Percentiles rank a stretch among this genome's conserved stretches.
phyloP scores from a whole-genome alignment of 140 eudicot species.

The Cichorium intybus region DNA sequence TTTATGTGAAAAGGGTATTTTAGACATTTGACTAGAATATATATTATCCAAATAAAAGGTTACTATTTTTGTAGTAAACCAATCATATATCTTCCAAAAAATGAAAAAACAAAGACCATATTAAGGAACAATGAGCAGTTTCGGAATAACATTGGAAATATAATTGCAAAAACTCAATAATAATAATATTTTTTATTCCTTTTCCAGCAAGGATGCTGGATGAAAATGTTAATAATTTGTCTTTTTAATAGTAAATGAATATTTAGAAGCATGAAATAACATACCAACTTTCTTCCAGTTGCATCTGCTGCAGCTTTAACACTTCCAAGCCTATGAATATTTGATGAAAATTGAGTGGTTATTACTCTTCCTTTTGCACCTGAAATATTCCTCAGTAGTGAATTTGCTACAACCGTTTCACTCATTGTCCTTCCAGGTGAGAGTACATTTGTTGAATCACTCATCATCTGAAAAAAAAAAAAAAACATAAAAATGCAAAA shows the following conservation, averaged over 20 bases:
- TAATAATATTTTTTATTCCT: no score
- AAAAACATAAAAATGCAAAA: background rate
- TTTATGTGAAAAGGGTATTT: background rate
- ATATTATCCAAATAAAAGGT: background rate
- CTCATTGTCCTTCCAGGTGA: conserved; percentile 98
- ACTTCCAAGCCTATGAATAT: conserved; percentile 98
- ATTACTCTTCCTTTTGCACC: conserved; percentile 93
- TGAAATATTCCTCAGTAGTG: conserved; percentile 75
- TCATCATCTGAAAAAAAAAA: conserved; percentile 76
- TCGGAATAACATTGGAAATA: background rate
- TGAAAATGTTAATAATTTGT: no score
- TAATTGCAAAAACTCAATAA: no score
- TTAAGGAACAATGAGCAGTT: no score
- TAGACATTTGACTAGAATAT: background rate
- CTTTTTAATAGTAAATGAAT: no score
- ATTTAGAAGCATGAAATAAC: conserved; percentile 9
- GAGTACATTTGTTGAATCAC: conserved; percentile 92
- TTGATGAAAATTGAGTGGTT: conserved; percentile 97
- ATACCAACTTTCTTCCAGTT: conserved; percentile 97
- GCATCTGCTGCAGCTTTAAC: conserved; percentile 99
- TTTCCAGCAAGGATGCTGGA: no score
- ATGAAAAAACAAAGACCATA: background rate
- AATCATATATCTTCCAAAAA: background rate
- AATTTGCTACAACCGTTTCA: conserved; percentile 90
- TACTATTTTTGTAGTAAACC: background rate